Conservation (phyloP, 441 rosid genomes). For the Adansonia rubrostipa region DNA sequence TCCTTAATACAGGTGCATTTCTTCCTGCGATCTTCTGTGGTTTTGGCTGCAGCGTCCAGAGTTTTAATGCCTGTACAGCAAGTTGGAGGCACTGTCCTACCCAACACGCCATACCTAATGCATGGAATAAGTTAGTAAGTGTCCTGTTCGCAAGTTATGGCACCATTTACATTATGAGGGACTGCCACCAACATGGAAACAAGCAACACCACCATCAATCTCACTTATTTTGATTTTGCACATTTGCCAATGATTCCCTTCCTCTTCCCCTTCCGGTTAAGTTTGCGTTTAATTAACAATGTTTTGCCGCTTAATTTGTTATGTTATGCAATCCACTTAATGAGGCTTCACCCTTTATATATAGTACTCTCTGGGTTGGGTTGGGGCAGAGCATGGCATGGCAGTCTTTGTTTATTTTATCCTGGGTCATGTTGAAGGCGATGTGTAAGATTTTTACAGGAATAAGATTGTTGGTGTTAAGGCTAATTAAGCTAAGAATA, state of each 20-base stretch:
- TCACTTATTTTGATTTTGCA: background rate
- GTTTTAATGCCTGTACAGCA: slow-evolving; percentile 43
- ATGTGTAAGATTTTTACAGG: background rate
- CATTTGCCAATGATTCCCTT: background rate
- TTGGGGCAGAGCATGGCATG: background rate
- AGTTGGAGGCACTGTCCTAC: slow-evolving; percentile 31
- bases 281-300: background rate
- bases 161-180: slow-evolving; percentile 26
- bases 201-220: background rate
- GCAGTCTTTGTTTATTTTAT: background rate
- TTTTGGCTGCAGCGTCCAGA: slow-evolving; percentile 33
- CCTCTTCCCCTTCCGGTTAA: too few species aligned
- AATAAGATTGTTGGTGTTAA: background rate
- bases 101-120: slow-evolving; percentile 37
- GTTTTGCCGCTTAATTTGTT: background rate
- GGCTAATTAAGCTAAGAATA: background rate
- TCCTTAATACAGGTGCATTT: slow-evolving; percentile 41
- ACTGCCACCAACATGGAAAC: slow-evolving; percentile 8
- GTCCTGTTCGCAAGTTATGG: slow-evolving; percentile 38
- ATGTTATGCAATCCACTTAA: background rate
- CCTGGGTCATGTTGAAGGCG: background rate
- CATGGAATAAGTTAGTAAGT: slow-evolving; percentile 39
- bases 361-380: background rate
- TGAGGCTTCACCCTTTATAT: background rate
- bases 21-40: slow-evolving; percentile 34